These are phyloP conservation scores for Rubus parviflorus DNA, from an alignment of 306 rosid genomes.

Conservation along the genomic window DNA sequence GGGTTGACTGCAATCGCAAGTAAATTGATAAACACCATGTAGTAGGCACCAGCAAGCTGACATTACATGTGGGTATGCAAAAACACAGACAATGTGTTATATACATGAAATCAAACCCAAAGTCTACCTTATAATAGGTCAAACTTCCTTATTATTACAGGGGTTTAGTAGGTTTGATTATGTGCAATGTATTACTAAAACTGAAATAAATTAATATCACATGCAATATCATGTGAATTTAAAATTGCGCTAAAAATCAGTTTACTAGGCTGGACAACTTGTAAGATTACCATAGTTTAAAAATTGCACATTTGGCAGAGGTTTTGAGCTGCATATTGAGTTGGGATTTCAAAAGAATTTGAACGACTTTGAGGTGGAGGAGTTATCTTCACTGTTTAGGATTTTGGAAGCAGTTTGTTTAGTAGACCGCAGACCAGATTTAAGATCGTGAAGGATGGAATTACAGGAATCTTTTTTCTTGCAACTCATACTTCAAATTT, in stretches of 20 bases:
- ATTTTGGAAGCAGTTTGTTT: background rate
- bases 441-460: background rate
- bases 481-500: background rate
- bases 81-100: background rate
- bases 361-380: background rate
- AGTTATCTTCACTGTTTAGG: background rate
- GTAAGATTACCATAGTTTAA: background rate
- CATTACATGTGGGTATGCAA: background rate
- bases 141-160: background rate
- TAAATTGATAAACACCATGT: background rate
- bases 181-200: background rate
- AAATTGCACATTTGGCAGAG: background rate
- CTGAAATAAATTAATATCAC: background rate
- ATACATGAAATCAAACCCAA: background rate
- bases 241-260: background rate
- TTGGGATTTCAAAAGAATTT: background rate
- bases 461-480: background rate
- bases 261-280: background rate
- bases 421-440: background rate
- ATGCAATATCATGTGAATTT: background rate
- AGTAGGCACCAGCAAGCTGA: background rate
- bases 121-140: background rate
- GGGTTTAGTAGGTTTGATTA: background rate
- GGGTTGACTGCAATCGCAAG: background rate
- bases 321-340: background rate